A percentile compares a stretch with the other conserved stretches of the same genome.
Conservation (phyloP, 257 asterid genomes). For the Osmanthus fragrans region DNA sequence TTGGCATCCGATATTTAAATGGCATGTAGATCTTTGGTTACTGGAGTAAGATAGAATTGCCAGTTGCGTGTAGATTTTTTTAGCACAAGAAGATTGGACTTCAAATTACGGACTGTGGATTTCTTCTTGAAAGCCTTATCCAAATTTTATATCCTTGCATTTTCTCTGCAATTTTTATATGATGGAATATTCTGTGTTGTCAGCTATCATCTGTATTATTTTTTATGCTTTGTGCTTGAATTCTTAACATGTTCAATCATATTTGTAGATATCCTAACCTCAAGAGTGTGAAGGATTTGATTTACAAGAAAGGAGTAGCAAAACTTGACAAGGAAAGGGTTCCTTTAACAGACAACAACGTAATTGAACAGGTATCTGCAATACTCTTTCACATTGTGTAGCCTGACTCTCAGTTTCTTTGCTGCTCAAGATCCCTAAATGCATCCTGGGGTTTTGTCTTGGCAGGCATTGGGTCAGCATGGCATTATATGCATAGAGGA, state of each 20-base stretch:
- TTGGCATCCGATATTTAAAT: neutral
- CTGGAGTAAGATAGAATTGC: neutral
- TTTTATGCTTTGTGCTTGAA: neutral
- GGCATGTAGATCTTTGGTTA: neutral
- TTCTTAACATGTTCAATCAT: conserved; percentile 8
- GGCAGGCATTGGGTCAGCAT: conserved; percentile 72
- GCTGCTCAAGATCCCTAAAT: neutral
- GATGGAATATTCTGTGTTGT: neutral
- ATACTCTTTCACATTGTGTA: neutral
- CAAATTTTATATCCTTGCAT: neutral
- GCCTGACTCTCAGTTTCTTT: neutral
- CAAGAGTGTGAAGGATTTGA: conserved; percentile 86
- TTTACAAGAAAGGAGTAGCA: conserved; percentile 80
- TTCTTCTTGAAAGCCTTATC: neutral
- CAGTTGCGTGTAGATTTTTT: neutral
- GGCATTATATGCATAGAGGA: conserved; percentile 85
- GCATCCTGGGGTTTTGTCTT: neutral
- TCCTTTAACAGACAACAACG: conserved; percentile 81
- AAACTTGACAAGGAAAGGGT: conserved; percentile 58
- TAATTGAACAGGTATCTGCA: conserved; percentile 69
- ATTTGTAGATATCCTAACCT: conserved; percentile 73
- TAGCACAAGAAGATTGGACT: neutral
- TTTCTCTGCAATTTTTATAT: too few relatives aligned
- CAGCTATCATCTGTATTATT: neutral
- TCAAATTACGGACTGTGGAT: neutral